Base-by-base conservation (phyloP, 768 basidiomycete genomes). In the Paxillus involutus region DNA sequence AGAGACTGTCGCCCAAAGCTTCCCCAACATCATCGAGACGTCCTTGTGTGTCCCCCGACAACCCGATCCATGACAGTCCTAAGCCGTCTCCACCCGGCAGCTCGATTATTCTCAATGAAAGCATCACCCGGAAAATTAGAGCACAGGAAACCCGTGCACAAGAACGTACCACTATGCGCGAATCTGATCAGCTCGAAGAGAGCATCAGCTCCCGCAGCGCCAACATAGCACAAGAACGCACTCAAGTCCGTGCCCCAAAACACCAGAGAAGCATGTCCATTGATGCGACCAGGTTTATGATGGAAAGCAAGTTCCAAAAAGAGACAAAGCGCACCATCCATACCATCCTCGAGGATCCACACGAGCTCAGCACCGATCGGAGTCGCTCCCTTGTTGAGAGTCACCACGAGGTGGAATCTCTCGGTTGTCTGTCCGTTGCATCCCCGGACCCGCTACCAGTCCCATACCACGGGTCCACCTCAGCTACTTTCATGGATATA, bases 371-470 rank as follows among this genome's bases (percentile, higher is more conserved):
- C 51, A 44, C 48, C n/a, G 56, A 57, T 35, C 58, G 24, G 29
- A 58, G 55, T 41, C 60, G 26, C 41, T 62, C 63, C 39, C 51
- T 14, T 36, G 32, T 50, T 40, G 60, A 65, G 48, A 50, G 16
- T 35, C 65, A 61, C 51, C 63, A 52, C 24, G 66, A 68, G 14
- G 57, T 55, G 36, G 68, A 64, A 46, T 66, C 60, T 30, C 57
- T 59, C 21, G 42, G 46, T 41, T 57, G 57, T 40, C 59, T 71
- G 26, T 62, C 71, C n/a, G 70, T 71, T 17, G 44, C 64, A 47
- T 79, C 77, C 13, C 73, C 73, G 24, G 77, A 72, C 37, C 77
- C 77, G 32, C 52, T 80, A 47, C 77, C 78, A n/a, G 69, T 77
- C 30, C 78, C 78, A 7, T 78, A 74, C 53, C 77, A 78, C 40